A percentile compares a stretch with the other conserved stretches of the same genome.
phyloP scores from a whole-genome alignment of 163 green algal species.

The Chlamydomonas reinhardtii region DNA sequence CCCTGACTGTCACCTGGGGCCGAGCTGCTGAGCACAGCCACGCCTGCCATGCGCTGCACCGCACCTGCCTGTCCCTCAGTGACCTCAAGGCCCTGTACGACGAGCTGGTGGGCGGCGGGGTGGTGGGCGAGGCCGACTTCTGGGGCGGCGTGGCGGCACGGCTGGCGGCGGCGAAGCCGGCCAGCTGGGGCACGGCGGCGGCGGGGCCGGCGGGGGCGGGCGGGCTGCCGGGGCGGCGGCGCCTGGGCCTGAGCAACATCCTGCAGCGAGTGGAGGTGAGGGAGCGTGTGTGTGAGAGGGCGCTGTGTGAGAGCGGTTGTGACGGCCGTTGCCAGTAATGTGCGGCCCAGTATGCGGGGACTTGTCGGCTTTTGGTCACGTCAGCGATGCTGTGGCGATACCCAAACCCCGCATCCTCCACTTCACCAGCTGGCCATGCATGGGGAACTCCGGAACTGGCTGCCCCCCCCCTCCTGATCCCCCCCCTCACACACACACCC shows the following conservation, averaged over 20 bases:
- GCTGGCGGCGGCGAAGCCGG: constrained; percentile 12
- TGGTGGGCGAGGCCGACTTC: constrained; percentile 36
- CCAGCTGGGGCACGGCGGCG: constrained; percentile 19
- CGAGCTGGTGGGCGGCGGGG: constrained; percentile 25
- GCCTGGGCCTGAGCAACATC: constrained; percentile 38
- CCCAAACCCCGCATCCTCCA: too few species aligned
- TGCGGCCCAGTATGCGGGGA: too few species aligned
- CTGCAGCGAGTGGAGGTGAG: constrained; percentile 30
- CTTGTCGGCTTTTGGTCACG: too few species aligned
- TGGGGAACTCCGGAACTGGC: too few species aligned
- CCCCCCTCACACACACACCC: background rate
- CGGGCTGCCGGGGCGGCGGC: background rate
- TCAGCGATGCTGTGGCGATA: too few species aligned
- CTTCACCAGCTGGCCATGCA: too few species aligned
- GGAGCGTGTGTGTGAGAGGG: background rate
- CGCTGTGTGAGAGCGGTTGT: too few species aligned
- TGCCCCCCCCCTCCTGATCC: background rate
- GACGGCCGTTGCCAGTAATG: too few species aligned
- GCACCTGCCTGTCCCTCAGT: background rate
- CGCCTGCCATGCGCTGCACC: too few species aligned
- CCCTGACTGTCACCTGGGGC: too few species aligned
- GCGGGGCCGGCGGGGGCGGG: background rate
- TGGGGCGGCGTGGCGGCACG: constrained; percentile 17
- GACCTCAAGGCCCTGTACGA: constrained; percentile 18
- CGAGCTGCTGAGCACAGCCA: too few species aligned